Evolutionary conservation across 257 asterid species (phyloP).

Genomic region (Rehmannia glutinosa): DNA sequence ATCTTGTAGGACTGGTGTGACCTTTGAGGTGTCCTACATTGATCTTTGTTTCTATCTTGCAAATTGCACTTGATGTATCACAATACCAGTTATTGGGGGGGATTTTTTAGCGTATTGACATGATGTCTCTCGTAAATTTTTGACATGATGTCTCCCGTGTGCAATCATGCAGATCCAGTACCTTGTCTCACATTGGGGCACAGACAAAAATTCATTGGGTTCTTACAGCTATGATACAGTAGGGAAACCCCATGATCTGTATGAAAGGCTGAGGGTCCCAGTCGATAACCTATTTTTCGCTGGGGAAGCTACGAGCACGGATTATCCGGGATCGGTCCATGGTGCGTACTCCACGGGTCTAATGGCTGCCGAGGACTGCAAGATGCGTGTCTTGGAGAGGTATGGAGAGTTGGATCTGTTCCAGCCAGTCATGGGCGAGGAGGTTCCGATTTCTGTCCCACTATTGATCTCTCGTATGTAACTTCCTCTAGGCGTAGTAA

Average conservation of each 20-base stretch:
- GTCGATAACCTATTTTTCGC: constrained; percentile 90
- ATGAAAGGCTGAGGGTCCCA: constrained; percentile 72
- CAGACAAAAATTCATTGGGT: constrained; percentile 64
- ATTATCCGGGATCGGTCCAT: constrained; percentile 82
- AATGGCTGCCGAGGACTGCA: constrained; percentile 92
- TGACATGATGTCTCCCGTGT: neutral
- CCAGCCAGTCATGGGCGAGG: constrained; percentile 79
- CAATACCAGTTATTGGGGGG: too few relatives aligned
- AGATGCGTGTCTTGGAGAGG: constrained; percentile 86
- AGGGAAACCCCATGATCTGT: constrained; percentile 74
- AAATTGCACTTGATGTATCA: too few relatives aligned
- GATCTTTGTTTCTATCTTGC: too few relatives aligned
- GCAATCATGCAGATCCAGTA: constrained; percentile 67
- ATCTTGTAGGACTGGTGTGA: too few relatives aligned
- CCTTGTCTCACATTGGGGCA: constrained; percentile 90
- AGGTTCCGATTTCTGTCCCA: constrained; percentile 50
- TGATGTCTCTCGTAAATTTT: neutral
- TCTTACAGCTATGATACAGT: constrained; percentile 85
- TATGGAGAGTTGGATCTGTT: constrained; percentile 74
- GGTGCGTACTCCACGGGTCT: constrained; percentile 90
- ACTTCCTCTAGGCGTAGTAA: too few relatives aligned
- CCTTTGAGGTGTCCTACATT: too few relatives aligned
- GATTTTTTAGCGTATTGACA: too few relatives aligned
- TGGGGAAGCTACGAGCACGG: constrained; percentile 82
- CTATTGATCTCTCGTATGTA: constrained; percentile 67